Conservation (phyloP, 2,329 filamentous ascomycete species). For the Colletotrichum musicola region DNA sequence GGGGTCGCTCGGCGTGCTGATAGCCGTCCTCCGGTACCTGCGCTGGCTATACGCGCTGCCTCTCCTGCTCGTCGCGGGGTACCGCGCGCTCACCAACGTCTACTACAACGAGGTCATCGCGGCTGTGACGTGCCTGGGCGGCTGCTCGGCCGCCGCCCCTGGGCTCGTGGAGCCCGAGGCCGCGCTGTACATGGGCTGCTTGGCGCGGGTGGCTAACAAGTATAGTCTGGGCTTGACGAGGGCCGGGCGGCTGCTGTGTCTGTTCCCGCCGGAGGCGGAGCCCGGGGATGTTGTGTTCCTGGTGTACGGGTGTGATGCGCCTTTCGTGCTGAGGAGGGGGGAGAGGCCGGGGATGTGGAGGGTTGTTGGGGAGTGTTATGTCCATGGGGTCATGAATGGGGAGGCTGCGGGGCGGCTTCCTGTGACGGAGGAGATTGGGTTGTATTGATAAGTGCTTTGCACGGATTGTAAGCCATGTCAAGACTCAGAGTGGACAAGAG, state of each 20-base stretch:
- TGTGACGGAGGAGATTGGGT: neutral
- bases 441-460: neutral
- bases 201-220: too few relatives aligned
- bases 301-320: constrained; percentile 16
- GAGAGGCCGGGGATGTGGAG: neutral
- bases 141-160: too few relatives aligned
- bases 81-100: too few relatives aligned
- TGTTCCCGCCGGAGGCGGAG: constrained; percentile 3
- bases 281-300: constrained; percentile 1
- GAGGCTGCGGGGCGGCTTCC: neutral
- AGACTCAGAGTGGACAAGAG: too few relatives aligned
- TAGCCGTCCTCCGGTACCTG: too few relatives aligned
- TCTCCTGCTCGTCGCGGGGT: too few relatives aligned
- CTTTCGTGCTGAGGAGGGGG: constrained; percentile 1
- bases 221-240: neutral
- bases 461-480: neutral
- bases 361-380: neutral
- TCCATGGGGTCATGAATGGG: constrained; percentile 26
- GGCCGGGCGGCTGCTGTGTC: neutral
- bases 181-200: too few relatives aligned
- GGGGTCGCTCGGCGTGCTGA: too few relatives aligned
- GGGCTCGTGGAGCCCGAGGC: too few relatives aligned
- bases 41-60: too few relatives aligned
- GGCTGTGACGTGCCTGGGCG: too few relatives aligned
- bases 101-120: too few relatives aligned